phyloP scores from a whole-genome alignment of 1,284 basidiomycete genomes.

The Malassezia brasiliensis region DNA sequence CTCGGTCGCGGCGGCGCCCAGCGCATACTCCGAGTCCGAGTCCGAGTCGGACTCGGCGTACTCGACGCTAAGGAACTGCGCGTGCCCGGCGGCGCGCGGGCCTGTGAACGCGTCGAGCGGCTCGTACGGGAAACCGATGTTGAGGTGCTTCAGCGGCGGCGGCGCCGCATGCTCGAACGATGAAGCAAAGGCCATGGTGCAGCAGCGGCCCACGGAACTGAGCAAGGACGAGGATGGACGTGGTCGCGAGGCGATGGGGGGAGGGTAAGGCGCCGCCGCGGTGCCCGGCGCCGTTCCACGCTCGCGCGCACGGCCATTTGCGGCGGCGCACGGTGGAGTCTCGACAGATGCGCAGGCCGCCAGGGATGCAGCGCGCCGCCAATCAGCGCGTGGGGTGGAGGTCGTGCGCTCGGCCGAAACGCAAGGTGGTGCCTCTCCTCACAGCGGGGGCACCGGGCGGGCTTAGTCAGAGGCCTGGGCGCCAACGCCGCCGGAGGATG shows the following conservation, averaged over 20 bases:
- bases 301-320: background rate
- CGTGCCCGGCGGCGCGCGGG: slow-evolving; percentile 5
- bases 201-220: background rate
- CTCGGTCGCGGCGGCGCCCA: background rate
- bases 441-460: background rate
- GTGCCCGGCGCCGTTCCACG: too few species aligned
- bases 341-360: background rate
- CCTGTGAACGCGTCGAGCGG: background rate
- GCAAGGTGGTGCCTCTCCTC: slow-evolving; percentile 5
- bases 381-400: background rate
- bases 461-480: too few species aligned
- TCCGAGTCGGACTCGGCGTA: slow-evolving; percentile 10
- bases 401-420: background rate
- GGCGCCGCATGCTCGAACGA: background rate
- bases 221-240: background rate
- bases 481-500: too few species aligned
- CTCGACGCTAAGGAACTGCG: slow-evolving; percentile 3
- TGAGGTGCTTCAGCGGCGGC: slow-evolving; percentile 1
- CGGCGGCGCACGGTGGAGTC: background rate
- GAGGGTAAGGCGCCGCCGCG: background rate
- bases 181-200: background rate
- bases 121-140: slow-evolving; percentile 10
- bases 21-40: slow-evolving; percentile 1
- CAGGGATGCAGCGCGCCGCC: background rate
- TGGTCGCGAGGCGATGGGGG: background rate